phyloP scores from a whole-genome alignment of 805 yeast genomes.

The Pichia nakasei region DNA sequence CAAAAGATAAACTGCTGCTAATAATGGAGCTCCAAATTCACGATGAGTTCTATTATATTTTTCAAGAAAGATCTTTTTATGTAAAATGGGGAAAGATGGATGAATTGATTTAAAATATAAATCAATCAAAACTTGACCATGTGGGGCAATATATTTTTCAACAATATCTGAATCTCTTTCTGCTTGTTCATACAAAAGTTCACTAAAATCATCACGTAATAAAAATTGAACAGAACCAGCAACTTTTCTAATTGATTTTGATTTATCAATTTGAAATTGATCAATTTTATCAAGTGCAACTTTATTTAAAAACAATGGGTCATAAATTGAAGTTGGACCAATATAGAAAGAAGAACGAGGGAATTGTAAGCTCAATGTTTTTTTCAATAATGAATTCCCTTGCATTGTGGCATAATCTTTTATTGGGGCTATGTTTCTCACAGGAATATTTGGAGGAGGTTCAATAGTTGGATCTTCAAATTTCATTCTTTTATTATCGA shows the following conservation, averaged over 20 bases:
- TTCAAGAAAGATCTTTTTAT: conserved; percentile 84
- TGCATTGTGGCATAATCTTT: conserved; percentile 60
- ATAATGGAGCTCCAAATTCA: conserved; percentile 82
- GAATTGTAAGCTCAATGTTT: conserved; percentile 67
- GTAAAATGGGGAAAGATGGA: conserved; percentile 86
- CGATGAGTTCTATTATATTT: conserved; percentile 86
- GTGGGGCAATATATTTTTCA: conserved; percentile 83
- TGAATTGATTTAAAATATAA: conserved; percentile 80
- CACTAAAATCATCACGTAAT: conserved; percentile 71
- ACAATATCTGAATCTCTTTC: conserved; percentile 75
- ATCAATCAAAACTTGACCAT: conserved; percentile 74
- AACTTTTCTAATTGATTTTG: conserved; percentile 68
- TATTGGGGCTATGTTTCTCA: conserved; percentile 49
- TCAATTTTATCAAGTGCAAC: conserved; percentile 63
- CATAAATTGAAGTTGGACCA: conserved; percentile 84
- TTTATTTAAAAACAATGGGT: conserved; percentile 55
- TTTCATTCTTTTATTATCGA: conserved; percentile 22
- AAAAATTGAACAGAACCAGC: conserved; percentile 69
- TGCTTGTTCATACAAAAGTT: conserved; percentile 56
- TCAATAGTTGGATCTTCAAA: conserved; percentile 28
- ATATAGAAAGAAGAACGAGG: conserved; percentile 86
- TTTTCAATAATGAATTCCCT: conserved; percentile 56
- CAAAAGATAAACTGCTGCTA: conserved; percentile 83
- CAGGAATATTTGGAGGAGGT: conserved; percentile 32
- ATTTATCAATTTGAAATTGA: conserved; percentile 65